These are phyloP conservation scores for Metschnikowia cubensis DNA, from an alignment of 805 yeast genomes.

Conservation along the genomic window DNA sequence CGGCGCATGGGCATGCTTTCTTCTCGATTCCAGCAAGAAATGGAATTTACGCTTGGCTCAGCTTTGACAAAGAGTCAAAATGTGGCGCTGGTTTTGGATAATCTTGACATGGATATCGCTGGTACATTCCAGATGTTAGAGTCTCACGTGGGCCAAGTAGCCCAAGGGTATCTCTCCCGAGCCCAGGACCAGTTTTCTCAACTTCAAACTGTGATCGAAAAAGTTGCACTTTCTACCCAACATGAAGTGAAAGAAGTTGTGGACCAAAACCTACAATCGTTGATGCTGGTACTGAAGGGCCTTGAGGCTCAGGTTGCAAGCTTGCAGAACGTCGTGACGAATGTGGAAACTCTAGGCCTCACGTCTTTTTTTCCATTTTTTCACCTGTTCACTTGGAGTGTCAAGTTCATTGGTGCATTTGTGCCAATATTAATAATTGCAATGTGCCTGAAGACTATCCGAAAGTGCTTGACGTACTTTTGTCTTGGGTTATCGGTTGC, in stretches of 20 bases:
- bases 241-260: not conserved
- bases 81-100: not conserved
- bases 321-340: conserved; percentile 3
- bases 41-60: not conserved
- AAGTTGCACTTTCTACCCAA: not conserved
- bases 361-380: not conserved
- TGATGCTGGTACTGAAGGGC: not conserved
- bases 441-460: not conserved
- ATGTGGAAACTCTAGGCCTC: not conserved
- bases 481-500: not conserved
- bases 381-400: not conserved
- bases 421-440: not conserved
- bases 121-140: not conserved
- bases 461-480: not conserved
- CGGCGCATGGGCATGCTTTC: not conserved
- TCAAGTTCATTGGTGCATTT: not conserved
- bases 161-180: not conserved
- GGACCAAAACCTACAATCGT: not conserved
- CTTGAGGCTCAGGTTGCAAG: not conserved
- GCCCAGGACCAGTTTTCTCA: not conserved
- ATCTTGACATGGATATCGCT: not conserved
- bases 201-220: not conserved
- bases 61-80: not conserved
- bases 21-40: not conserved
- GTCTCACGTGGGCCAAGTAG: conserved; percentile 1